Evolutionary conservation across 176 grass and related monocot genomes (phyloP), one percentile per base, ranked within the genome.

Genomic region (Otatea glauca): DNA sequence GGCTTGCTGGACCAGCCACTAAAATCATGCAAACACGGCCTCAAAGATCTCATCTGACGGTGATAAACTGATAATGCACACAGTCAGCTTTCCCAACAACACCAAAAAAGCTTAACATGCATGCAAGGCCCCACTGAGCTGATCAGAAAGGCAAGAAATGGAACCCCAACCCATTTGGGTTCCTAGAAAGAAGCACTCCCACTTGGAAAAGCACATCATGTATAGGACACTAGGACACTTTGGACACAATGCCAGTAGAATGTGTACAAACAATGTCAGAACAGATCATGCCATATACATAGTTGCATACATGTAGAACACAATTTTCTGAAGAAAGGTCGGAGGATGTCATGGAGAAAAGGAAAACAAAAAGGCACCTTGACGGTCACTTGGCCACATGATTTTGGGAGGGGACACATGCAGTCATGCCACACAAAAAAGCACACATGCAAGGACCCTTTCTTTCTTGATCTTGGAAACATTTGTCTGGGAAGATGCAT

Each of bases 341-440:
- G 1, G 18, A 13, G n/a, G 51, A 15, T 76, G 14, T 81, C 48
- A 66, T 73, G 76, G 34, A 66, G 55, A 35, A 86, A 41, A 76
- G 11, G 32, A 41, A 27, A 24, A 23, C 43, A 38, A 55, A 87
- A 63, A 17, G 49, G 48, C 69, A 44, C 68, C 35, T 27, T 66
- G 45, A 67, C 53, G 7, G 56, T 4, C 38, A 78, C 34, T 10
- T 41, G 65, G 17, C 80, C 83, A 77, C 78, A 78, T 83, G 84
- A 83, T 90, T 76, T 66, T 86, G 73, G 14, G 74, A 86, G 80
- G 76, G 79, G 84, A 86, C 84, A 82, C 78, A 82, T 81, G 84
- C 76, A 71, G 65, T 71, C 83, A 86, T 72, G 48, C 64, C 61
- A 6, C 55, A 70, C 62, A 34, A 61, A 59, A 59, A 68, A 64